Conservation (phyloP, 495 filamentous ascomycete genomes). For the Aspergillus conjunctus region DNA sequence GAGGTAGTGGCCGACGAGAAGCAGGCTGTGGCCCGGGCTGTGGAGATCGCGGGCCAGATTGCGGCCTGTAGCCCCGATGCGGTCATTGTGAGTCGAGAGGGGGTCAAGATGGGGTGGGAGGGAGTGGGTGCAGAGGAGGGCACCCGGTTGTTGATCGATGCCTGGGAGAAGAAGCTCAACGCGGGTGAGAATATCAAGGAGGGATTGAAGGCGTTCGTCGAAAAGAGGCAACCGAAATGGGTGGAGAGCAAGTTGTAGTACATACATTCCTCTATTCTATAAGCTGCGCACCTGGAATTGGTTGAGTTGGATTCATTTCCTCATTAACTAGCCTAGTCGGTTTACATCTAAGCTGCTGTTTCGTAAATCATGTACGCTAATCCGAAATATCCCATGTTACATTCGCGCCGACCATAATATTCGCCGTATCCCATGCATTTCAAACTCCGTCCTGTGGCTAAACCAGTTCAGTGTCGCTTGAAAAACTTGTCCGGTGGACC, state of each 20-base stretch:
- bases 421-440: constrained; percentile 40
- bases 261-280: constrained; percentile 18
- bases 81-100: constrained; percentile 69
- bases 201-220: constrained; percentile 77
- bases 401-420: constrained; percentile 33
- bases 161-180: constrained; percentile 62
- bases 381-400: constrained; percentile 24
- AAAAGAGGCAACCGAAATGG: constrained; percentile 78
- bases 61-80: constrained; percentile 70
- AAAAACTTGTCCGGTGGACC: constrained; percentile 20
- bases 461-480: constrained; percentile 23
- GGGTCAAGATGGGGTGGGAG: constrained; percentile 73
- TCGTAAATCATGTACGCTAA: constrained; percentile 16
- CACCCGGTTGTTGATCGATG: constrained; percentile 57
- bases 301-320: neutral
- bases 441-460: constrained; percentile 30
- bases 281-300: neutral
- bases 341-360: constrained; percentile 19
- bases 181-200: constrained; percentile 79
- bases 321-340: constrained; percentile 20
- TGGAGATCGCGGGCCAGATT: constrained; percentile 51
- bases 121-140: constrained; percentile 66
- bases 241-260: constrained; percentile 71
- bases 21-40: constrained; percentile 49
- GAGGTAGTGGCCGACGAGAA: constrained; percentile 59